A percentile compares a stretch with the other conserved stretches of the same genome.
These are phyloP conservation scores for Onygenales sp. DNA, from an alignment of 2,329 filamentous ascomycete genomes.

Conservation along the genomic window DNA sequence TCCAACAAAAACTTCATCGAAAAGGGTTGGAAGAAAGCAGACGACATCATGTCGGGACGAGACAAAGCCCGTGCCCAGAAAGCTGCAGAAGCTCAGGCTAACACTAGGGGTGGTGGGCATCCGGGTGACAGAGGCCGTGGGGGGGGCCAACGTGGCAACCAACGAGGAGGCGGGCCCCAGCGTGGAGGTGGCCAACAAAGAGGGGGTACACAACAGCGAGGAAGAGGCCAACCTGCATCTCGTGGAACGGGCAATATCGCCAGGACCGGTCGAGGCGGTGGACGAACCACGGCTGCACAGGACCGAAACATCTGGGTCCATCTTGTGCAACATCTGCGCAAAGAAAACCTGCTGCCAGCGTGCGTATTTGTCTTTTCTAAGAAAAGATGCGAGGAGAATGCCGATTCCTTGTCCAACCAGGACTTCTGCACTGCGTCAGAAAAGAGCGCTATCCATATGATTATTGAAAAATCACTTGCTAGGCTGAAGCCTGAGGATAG, in stretches of 20 bases:
- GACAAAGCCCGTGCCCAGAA: conserved; percentile 60
- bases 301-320: conserved; percentile 97
- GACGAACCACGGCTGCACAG: conserved; percentile 80
- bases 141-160: conserved; percentile 10
- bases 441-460: conserved; percentile 96
- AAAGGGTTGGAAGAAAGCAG: conserved; percentile 89
- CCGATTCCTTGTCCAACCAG: conserved; percentile 85
- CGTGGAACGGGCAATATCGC: conserved; percentile 76
- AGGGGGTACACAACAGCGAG: conserved; percentile 43
- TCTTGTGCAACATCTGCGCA: conserved; percentile 81
- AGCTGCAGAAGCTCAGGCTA: conserved; percentile 42
- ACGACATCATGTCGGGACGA: conserved; percentile 68
- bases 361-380: conserved; percentile 99
- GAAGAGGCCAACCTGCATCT: conserved; percentile 44
- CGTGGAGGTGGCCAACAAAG: conserved; percentile 37
- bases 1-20: conserved; percentile 86
- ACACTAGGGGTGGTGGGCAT: conserved; percentile 43
- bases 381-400: conserved; percentile 94
- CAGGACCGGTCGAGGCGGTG: conserved; percentile 72
- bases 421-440: conserved; percentile 90
- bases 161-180: conserved; percentile 27
- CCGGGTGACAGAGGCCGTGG: conserved; percentile 35
- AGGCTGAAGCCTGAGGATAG: conserved; percentile 85
- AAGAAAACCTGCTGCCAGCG: conserved; percentile 75
- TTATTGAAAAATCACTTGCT: conserved; percentile 88